Conservation (phyloP, 148 eudicot genomes). For the Arbutus unedo region DNA sequence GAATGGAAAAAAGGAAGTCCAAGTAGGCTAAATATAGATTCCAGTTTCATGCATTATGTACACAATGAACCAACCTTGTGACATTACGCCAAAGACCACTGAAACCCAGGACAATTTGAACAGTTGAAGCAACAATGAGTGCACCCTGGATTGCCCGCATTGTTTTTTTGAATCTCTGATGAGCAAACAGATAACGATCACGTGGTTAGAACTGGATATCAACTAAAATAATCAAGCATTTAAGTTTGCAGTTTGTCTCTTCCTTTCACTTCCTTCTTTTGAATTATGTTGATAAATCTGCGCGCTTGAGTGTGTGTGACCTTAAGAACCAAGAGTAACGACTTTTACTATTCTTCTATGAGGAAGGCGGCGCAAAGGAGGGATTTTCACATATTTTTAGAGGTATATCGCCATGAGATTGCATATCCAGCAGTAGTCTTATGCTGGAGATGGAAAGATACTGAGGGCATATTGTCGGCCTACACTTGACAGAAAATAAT, state of each 20-base stretch:
- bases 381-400: background rate
- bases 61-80: slow-evolving; percentile 47
- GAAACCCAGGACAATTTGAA: slow-evolving; percentile 94
- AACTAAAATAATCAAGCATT: background rate
- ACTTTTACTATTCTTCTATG: background rate
- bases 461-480: background rate
- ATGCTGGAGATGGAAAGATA: background rate
- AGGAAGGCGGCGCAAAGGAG: too few species aligned
- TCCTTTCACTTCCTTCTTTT: slow-evolving; percentile 4
- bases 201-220: background rate
- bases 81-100: slow-evolving; percentile 99
- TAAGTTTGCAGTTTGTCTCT: slow-evolving; percentile 16
- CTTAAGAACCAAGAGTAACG: background rate
- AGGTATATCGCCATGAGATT: background rate
- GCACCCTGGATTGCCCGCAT: slow-evolving; percentile 97
- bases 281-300: background rate
- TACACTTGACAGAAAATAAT: background rate
- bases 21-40: background rate
- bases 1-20: background rate
- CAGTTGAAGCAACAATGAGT: slow-evolving; percentile 84
- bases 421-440: background rate
- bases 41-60: background rate
- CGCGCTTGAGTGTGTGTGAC: background rate
- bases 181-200: slow-evolving; percentile 5
- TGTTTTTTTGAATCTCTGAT: slow-evolving; percentile 72